These are phyloP conservation scores for Gastrodia elata DNA, from an alignment of 106 monocot genomes.

Conservation along the genomic window DNA sequence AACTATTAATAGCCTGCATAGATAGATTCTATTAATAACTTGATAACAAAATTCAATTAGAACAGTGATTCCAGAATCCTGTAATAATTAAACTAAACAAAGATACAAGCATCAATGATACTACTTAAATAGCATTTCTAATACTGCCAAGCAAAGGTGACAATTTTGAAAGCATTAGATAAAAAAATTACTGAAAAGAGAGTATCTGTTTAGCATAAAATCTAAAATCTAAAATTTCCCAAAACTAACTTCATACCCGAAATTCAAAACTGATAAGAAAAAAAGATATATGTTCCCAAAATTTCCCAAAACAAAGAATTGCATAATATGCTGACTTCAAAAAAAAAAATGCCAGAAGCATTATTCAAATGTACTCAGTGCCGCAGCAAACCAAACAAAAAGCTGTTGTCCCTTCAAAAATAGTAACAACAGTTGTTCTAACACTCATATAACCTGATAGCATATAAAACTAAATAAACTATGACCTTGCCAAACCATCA, in stretches of 20 bases:
- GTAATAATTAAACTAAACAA: neutral
- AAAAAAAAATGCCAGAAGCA: neutral
- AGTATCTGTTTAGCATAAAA: neutral
- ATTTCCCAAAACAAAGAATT: neutral
- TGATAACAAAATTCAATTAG: neutral
- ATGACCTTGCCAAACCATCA: neutral
- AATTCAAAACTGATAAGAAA: neutral
- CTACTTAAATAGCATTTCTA: neutral
- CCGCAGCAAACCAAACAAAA: neutral
- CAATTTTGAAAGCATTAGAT: neutral
- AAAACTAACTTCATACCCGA: neutral
- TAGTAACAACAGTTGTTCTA: neutral
- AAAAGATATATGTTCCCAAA: neutral
- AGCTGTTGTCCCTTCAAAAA: neutral
- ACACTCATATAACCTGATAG: neutral
- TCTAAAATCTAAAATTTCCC: neutral
- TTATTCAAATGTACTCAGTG: neutral
- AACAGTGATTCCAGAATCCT: neutral
- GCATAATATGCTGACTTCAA: neutral
- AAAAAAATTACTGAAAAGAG: neutral
- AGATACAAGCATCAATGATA: neutral
- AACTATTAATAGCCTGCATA: conserved; percentile 93
- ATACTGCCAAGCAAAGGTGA: neutral
- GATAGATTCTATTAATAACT: neutral
- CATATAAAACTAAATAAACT: neutral